Evolutionary conservation across 2,329 filamentous ascomycete species (phyloP).

Genomic region (Trichoderma arundinaceum): DNA sequence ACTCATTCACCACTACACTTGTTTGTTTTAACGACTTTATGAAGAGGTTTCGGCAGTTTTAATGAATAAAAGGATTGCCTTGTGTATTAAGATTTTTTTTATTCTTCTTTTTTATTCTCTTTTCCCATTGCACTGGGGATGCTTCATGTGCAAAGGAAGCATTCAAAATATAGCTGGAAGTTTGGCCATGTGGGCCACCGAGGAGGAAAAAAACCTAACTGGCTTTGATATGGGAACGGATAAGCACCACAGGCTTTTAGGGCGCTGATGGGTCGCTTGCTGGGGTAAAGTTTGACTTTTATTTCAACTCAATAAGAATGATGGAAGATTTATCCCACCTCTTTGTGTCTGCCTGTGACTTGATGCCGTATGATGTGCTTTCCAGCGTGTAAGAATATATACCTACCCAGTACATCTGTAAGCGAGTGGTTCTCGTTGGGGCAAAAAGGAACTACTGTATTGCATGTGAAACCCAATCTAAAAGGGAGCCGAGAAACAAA

Average conservation of each 20-base stretch:
- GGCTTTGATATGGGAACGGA: conserved; percentile 10
- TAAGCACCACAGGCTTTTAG: not conserved
- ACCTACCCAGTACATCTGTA: too few relatives aligned
- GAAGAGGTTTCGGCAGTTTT: conserved; percentile 24
- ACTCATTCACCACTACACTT: conserved; percentile 16
- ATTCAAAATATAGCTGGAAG: not conserved
- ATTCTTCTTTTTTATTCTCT: not conserved
- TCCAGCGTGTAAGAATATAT: not conserved
- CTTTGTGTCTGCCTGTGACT: not conserved
- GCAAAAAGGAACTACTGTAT: too few relatives aligned
- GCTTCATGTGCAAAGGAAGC: conserved; percentile 1
- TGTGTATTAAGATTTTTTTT: conserved; percentile 30
- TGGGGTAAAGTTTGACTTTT: conserved; percentile 25
- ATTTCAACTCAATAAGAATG: conserved; percentile 25
- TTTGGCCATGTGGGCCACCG: not conserved
- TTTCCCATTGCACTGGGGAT: not conserved
- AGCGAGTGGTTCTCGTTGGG: too few relatives aligned
- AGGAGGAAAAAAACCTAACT: conserved; percentile 7
- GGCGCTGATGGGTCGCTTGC: conserved; percentile 2
- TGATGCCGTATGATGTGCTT: not conserved
- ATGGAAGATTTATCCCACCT: conserved; percentile 27
- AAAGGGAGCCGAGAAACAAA: not conserved
- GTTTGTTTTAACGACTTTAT: conserved; percentile 30
- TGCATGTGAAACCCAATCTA: not conserved
- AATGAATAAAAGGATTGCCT: conserved; percentile 28